Percentiles rank a stretch among this genome's conserved stretches.
These are phyloP conservation scores for Aristolochia fimbriata DNA, from an alignment of 164 flowering plant species.

Conservation along the genomic window DNA sequence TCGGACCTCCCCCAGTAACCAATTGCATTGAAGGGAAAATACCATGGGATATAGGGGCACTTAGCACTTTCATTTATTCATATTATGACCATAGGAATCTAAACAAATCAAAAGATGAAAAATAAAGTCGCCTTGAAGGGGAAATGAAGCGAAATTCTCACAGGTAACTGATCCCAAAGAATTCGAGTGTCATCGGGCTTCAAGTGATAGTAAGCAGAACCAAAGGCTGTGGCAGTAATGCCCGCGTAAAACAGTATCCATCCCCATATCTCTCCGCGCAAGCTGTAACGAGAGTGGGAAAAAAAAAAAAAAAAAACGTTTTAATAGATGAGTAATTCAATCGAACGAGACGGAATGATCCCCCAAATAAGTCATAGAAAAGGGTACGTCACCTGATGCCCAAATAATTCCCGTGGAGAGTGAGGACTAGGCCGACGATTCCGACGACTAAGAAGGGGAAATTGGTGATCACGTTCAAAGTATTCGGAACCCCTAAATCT, in stretches of 20 bases:
- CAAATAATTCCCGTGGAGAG: constrained; percentile 29
- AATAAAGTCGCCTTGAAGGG: not conserved
- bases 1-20: too few species aligned
- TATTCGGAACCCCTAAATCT: constrained; percentile 26
- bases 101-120: not conserved
- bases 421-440: constrained; percentile 37
- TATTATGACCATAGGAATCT: not conserved
- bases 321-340: not conserved
- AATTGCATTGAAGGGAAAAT: too few species aligned
- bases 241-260: constrained; percentile 49
- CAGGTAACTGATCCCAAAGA: constrained; percentile 50
- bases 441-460: constrained; percentile 47
- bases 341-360: not conserved
- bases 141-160: constrained; percentile 1
- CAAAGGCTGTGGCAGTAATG: constrained; percentile 34
- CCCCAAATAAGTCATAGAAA: not conserved
- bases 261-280: constrained; percentile 37
- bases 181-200: constrained; percentile 45
- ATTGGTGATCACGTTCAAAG: constrained; percentile 30
- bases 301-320: constrained; percentile 3
- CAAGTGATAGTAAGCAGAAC: constrained; percentile 59
- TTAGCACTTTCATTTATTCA: too few species aligned
- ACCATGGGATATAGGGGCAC: too few species aligned
- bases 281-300: constrained; percentile 24
- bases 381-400: constrained; percentile 22